phyloP scores from a whole-genome alignment of 805 yeast genomes.

The Torulaspora indica region DNA sequence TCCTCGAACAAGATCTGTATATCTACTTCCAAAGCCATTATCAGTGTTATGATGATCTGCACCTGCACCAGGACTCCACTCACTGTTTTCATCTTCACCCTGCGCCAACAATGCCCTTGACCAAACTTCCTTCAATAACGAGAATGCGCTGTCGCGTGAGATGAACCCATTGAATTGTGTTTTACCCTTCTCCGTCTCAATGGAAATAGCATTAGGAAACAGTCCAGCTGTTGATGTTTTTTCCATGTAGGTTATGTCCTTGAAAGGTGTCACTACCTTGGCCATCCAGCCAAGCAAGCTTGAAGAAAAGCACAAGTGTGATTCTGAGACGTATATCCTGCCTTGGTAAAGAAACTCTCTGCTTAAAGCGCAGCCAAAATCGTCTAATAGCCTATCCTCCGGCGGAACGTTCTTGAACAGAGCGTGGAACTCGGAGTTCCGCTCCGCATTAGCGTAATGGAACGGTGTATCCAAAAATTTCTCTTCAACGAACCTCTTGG shows the following conservation, averaged over 20 bases:
- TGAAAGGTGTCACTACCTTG: constrained; percentile 62
- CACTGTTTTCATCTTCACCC: constrained; percentile 10
- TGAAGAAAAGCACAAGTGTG: constrained; percentile 78
- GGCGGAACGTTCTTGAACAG: constrained; percentile 63
- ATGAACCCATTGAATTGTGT: constrained; percentile 85
- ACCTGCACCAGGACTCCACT: neutral
- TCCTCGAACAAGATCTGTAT: constrained; percentile 8
- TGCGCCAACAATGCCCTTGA: constrained; percentile 30
- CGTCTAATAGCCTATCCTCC: constrained; percentile 74
- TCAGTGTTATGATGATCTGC: constrained; percentile 4
- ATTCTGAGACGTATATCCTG: constrained; percentile 72
- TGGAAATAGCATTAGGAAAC: constrained; percentile 81
- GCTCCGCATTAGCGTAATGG: constrained; percentile 56
- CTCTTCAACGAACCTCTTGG: constrained; percentile 53
- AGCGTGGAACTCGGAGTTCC: constrained; percentile 74
- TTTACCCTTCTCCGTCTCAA: constrained; percentile 59
- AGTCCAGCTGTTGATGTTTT: constrained; percentile 82
- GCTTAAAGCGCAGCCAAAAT: constrained; percentile 84
- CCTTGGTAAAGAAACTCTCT: constrained; percentile 87
- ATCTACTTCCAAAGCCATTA: constrained; percentile 4
- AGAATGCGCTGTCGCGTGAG: constrained; percentile 71
- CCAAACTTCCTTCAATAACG: constrained; percentile 69
- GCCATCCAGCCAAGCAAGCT: constrained; percentile 84
- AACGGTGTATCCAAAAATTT: constrained; percentile 53
- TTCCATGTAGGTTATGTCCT: constrained; percentile 60